Conservation (phyloP, 2,329 filamentous ascomycete species). For the Colletotrichum orchidophilum region DNA sequence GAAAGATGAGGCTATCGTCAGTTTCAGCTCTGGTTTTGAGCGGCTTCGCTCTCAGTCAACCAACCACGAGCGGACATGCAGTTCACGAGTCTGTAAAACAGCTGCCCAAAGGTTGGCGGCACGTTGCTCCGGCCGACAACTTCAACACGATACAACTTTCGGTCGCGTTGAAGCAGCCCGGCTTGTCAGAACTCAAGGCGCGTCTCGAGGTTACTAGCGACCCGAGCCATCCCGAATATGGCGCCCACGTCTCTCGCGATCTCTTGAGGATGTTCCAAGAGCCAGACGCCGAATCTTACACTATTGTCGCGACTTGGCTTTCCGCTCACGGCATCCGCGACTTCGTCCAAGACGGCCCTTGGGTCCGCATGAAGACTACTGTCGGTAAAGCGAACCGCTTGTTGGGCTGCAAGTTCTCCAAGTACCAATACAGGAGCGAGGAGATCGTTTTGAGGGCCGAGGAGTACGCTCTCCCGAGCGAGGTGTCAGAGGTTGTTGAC, state of each 20-base stretch:
- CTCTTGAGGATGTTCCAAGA: slow-evolving; percentile 48
- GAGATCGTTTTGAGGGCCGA: slow-evolving; percentile 53
- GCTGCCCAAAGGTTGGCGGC: neutral
- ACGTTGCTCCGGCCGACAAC: neutral
- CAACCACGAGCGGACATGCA: neutral
- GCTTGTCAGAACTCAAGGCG: slow-evolving; percentile 21
- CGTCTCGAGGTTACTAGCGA: slow-evolving; percentile 36
- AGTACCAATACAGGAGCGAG: slow-evolving; percentile 51
- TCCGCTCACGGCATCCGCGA: slow-evolving; percentile 46
- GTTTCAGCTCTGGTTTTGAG: neutral
- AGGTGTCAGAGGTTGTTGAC: slow-evolving; percentile 49
- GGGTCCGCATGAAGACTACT: slow-evolving; percentile 54
- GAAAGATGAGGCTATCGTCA: slow-evolving; percentile 5
- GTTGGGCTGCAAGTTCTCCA: slow-evolving; percentile 50
- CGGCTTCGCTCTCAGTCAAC: neutral
- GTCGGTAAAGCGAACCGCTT: slow-evolving; percentile 50
- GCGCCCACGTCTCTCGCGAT: slow-evolving; percentile 45
- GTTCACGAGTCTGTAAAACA: slow-evolving; percentile 6
- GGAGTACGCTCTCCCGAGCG: slow-evolving; percentile 54
- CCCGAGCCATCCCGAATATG: neutral
- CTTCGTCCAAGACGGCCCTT: slow-evolving; percentile 46
- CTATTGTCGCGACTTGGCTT: slow-evolving; percentile 54
- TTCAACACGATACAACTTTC: slow-evolving; percentile 7
- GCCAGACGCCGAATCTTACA: slow-evolving; percentile 45
- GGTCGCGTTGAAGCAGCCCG: slow-evolving; percentile 32